These are phyloP conservation scores for Stagonosporopsis cucurbitacearum DNA, from an alignment of 2,329 filamentous ascomycete species.

Conservation along the genomic window DNA sequence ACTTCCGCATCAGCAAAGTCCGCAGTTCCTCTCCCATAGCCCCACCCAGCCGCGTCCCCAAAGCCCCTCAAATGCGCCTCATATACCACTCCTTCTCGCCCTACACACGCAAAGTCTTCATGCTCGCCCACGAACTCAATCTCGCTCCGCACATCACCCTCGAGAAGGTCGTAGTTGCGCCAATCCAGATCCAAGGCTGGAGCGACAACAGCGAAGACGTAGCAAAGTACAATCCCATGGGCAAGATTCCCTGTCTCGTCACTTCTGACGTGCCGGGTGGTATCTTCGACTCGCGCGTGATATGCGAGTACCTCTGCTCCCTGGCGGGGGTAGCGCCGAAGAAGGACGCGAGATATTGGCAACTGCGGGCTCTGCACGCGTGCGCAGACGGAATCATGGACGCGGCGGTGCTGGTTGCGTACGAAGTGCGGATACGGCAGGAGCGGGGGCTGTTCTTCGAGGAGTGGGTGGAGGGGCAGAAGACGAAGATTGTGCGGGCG, in stretches of 20 bases:
- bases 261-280: conserved; percentile 33
- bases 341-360: conserved; percentile 29
- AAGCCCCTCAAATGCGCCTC: conserved; percentile 34
- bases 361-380: conserved; percentile 32
- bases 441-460: conserved; percentile 29
- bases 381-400: conserved; percentile 42
- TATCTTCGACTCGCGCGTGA: conserved; percentile 39
- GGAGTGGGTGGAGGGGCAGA: conserved; percentile 41
- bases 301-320: conserved; percentile 36
- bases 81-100: conserved; percentile 42
- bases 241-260: conserved; percentile 40
- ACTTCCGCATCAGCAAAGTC: conserved; percentile 41
- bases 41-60: background rate
- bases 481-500: conserved; percentile 33
- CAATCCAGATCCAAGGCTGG: conserved; percentile 37
- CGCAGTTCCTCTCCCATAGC: background rate
- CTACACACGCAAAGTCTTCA: conserved; percentile 39
- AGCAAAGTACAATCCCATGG: conserved; percentile 36
- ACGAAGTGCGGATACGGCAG: conserved; percentile 36
- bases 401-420: conserved; percentile 36
- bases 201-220: conserved; percentile 41
- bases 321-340: conserved; percentile 18
- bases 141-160: conserved; percentile 34
- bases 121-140: conserved; percentile 36
- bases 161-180: conserved; percentile 41